phyloP scores from a whole-genome alignment of 2,329 filamentous ascomycete genomes.

The Hansfordia pulvinata region DNA sequence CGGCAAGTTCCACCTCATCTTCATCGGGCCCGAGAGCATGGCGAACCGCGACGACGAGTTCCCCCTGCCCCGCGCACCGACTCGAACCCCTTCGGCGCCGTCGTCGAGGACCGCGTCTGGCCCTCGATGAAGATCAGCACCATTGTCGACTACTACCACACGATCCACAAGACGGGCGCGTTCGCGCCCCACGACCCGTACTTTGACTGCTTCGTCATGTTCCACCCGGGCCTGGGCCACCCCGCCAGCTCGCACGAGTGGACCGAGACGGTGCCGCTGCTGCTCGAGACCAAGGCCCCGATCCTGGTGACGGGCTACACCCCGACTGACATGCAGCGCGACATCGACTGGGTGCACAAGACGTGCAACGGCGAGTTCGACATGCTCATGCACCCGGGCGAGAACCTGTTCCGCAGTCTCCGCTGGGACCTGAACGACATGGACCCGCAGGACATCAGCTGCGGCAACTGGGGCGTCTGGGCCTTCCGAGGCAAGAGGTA shows the following conservation, averaged over 20 bases:
- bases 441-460: constrained; percentile 86
- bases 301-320: constrained; percentile 95
- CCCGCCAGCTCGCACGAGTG: constrained; percentile 89
- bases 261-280: constrained; percentile 75
- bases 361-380: constrained; percentile 86
- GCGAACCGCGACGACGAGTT: constrained; percentile 86
- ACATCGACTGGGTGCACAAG: constrained; percentile 79
- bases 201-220: constrained; percentile 94
- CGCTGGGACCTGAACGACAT: constrained; percentile 95
- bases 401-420: constrained; percentile 87
- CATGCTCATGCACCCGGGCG: constrained; percentile 77
- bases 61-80: constrained; percentile 78
- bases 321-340: constrained; percentile 84
- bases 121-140: constrained; percentile 92
- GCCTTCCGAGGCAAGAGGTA: constrained; percentile 95
- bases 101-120: constrained; percentile 83
- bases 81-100: constrained; percentile 80
- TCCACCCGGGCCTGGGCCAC: constrained; percentile 92
- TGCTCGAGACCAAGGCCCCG: constrained; percentile 90
- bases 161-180: constrained; percentile 76
- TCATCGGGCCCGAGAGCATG: constrained; percentile 96
- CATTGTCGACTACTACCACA: constrained; percentile 97
- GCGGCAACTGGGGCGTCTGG: constrained; percentile 96
- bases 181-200: constrained; percentile 96
- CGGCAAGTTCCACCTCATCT: constrained; percentile 78